Conservation (phyloP, 371 early-diverging fungal genomes). For the Apophysomyces sp. region DNA sequence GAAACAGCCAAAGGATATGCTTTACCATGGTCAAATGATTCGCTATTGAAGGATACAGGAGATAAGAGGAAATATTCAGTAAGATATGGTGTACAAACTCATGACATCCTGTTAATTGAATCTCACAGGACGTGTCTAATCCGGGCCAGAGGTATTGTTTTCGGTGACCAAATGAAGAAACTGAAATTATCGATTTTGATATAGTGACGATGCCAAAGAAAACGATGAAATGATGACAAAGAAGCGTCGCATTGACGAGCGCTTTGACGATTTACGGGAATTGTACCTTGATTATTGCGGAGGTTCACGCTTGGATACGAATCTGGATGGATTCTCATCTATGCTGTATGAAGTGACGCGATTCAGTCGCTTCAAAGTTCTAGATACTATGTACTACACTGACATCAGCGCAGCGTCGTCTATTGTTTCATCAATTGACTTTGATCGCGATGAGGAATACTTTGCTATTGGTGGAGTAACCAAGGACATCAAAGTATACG, state of each 20-base stretch:
- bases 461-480: conserved; percentile 95
- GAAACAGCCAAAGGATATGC: background rate
- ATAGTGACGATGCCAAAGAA: background rate
- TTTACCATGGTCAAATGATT: background rate
- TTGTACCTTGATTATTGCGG: conserved; percentile 52
- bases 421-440: conserved; percentile 91
- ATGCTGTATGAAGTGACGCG: conserved; percentile 69
- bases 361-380: conserved; percentile 60
- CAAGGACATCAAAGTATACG: conserved; percentile 88
- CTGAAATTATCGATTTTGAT: too few species aligned
- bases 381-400: conserved; percentile 78
- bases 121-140: background rate
- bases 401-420: conserved; percentile 64
- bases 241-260: conserved; percentile 52
- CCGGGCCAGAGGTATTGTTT: background rate
- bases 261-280: conserved; percentile 72
- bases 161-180: too few species aligned
- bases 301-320: background rate
- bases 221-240: conserved; percentile 14
- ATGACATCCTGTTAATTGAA: background rate
- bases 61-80: background rate
- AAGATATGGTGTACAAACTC: background rate
- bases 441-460: conserved; percentile 87
- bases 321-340: conserved; percentile 52
- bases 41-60: background rate